Percentiles rank a stretch among this genome's conserved stretches.
These are phyloP conservation scores for Aureobasidium sp. DNA, from an alignment of 2,329 filamentous ascomycete species.

Conservation along the genomic window DNA sequence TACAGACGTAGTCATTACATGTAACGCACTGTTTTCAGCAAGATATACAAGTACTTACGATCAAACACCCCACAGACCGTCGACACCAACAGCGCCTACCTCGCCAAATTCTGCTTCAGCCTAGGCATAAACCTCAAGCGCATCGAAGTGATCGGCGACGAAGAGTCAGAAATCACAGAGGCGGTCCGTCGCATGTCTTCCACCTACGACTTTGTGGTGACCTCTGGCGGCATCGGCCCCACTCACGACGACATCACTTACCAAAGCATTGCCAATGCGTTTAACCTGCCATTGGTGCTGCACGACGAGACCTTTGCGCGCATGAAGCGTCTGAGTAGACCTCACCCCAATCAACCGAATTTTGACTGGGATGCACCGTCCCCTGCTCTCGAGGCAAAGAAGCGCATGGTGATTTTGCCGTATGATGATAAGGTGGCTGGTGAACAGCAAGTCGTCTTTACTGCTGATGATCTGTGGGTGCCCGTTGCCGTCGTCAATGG, in stretches of 20 bases:
- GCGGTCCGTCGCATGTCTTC: conserved; percentile 79
- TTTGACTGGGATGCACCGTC: conserved; percentile 84
- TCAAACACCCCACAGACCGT: conserved; percentile 44
- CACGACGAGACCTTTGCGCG: conserved; percentile 69
- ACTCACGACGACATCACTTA: conserved; percentile 99
- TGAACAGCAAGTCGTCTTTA: conserved; percentile 70
- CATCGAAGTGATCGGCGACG: conserved; percentile 89
- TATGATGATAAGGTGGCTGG: conserved; percentile 57
- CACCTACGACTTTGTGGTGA: conserved; percentile 90
- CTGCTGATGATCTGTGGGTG: conserved; percentile 79
- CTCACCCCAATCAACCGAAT: conserved; percentile 62
- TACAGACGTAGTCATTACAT: no score
- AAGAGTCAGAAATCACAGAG: conserved; percentile 84
- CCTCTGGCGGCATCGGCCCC: conserved; percentile 89
- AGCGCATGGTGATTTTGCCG: conserved; percentile 86
- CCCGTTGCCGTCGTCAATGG: conserved; percentile 83
- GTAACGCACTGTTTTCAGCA: no score
- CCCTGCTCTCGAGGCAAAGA: conserved; percentile 68
- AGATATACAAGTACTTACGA: no score
- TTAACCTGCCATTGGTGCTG: conserved; percentile 66
- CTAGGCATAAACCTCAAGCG: conserved; percentile 67
- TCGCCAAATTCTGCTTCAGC: conserved; percentile 60
- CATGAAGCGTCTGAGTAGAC: conserved; percentile 76
- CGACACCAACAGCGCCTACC: conserved; percentile 59
- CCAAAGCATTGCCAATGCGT: conserved; percentile 85